Evolutionary conservation across 306 rosid species (phyloP).

Genomic region (Dalbergia oliveri): DNA sequence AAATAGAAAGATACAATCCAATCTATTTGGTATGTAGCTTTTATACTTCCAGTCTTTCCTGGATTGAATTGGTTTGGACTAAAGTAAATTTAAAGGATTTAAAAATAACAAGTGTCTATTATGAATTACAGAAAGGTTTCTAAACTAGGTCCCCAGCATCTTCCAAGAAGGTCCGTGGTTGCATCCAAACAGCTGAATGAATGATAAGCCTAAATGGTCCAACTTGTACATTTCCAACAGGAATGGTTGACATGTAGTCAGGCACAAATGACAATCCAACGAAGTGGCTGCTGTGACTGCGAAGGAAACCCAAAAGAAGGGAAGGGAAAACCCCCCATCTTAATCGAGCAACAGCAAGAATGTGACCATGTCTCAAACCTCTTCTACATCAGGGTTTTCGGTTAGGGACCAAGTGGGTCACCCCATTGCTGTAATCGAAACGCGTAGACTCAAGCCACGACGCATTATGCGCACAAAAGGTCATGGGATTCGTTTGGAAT

Average conservation of each 20-base stretch:
- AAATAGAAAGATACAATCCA: too few relatives aligned
- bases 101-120: too few relatives aligned
- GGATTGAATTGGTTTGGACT: too few relatives aligned
- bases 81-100: too few relatives aligned
- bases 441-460: slow-evolving; percentile 39
- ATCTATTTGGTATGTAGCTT: too few relatives aligned
- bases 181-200: neutral
- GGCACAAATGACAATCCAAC: slow-evolving; percentile 35
- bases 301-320: slow-evolving; percentile 17
- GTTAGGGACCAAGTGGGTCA: slow-evolving; percentile 32
- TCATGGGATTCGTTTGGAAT: neutral
- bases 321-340: neutral
- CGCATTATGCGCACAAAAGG: neutral
- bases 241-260: slow-evolving; percentile 32
- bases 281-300: slow-evolving; percentile 1
- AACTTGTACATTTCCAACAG: neutral
- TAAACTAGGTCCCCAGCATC: neutral
- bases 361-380: slow-evolving; percentile 41
- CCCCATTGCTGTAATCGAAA: neutral
- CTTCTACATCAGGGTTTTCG: neutral
- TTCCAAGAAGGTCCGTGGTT: too few relatives aligned
- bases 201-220: slow-evolving; percentile 2
- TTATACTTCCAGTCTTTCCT: too few relatives aligned
- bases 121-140: too few relatives aligned
- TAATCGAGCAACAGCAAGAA: slow-evolving; percentile 22